Evolutionary conservation across 495 filamentous ascomycete species (phyloP).

Genomic region (Parathielavia hyrcaniae): DNA sequence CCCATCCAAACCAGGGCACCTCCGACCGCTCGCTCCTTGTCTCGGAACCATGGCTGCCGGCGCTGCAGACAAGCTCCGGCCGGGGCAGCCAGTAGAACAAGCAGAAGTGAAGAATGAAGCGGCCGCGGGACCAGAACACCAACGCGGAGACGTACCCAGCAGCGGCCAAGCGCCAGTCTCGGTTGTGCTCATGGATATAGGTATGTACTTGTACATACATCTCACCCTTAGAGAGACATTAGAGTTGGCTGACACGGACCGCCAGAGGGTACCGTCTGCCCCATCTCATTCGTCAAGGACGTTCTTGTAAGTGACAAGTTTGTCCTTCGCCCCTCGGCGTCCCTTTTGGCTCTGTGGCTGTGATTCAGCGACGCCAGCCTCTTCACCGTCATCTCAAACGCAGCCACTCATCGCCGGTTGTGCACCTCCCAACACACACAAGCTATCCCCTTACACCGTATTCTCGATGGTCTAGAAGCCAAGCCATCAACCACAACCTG

Average conservation of each 20-base stretch:
- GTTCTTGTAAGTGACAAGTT: constrained; percentile 50
- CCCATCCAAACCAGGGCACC: background rate
- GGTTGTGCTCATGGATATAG: constrained; percentile 47
- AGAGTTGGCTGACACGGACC: constrained; percentile 36
- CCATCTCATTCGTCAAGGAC: constrained; percentile 67
- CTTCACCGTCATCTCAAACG: constrained; percentile 5
- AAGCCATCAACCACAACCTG: too few species aligned
- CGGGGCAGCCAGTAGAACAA: too few species aligned
- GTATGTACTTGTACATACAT: constrained; percentile 34
- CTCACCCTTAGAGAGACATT: background rate
- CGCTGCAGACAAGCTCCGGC: constrained; percentile 24
- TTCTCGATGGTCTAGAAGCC: too few species aligned
- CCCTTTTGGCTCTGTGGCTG: constrained; percentile 13
- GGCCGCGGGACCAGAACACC: too few species aligned
- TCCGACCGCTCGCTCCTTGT: constrained; percentile 3
- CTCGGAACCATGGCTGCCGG: constrained; percentile 18
- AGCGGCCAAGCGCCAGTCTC: too few species aligned
- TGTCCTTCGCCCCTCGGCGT: constrained; percentile 2
- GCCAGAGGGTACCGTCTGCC: constrained; percentile 63
- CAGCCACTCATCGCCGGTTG: constrained; percentile 17
- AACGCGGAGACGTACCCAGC: too few species aligned
- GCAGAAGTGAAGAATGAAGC: too few species aligned
- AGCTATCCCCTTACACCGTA: background rate
- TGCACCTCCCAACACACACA: constrained; percentile 5
- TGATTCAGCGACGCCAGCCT: too few species aligned